These are phyloP conservation scores for Geosmithia putterillii DNA, from an alignment of 2,329 filamentous ascomycete species.

Conservation along the genomic window DNA sequence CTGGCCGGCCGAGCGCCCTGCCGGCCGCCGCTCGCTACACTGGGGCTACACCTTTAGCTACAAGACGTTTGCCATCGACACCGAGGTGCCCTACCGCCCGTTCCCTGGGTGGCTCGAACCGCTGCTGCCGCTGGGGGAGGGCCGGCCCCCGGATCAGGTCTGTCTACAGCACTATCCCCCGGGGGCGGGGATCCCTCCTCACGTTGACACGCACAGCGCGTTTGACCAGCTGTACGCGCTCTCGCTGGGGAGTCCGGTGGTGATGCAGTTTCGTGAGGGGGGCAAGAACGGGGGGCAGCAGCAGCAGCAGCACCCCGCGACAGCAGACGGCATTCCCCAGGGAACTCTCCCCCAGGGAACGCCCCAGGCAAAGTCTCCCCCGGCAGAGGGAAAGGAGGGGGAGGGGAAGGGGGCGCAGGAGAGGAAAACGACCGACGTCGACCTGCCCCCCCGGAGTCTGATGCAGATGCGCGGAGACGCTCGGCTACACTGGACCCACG, in stretches of 20 bases:
- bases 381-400: no score
- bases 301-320: no score
- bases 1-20: conserved; percentile 33
- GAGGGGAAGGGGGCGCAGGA: neutral
- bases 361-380: no score
- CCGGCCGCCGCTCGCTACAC: conserved; percentile 35
- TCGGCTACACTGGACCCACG: conserved; percentile 42
- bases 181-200: conserved; percentile 46
- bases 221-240: conserved; percentile 32
- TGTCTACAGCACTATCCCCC: conserved; percentile 49
- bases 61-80: conserved; percentile 43
- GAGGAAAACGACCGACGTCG: conserved; percentile 24
- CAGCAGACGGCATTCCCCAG: no score
- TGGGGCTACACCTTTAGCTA: conserved; percentile 47
- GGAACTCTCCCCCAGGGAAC: no score
- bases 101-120: conserved; percentile 39
- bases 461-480: conserved; percentile 36
- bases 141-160: conserved; percentile 39
- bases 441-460: conserved; percentile 35
- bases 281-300: no score
- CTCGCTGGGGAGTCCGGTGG: conserved; percentile 25
- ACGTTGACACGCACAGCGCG: conserved; percentile 43
- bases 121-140: conserved; percentile 30
- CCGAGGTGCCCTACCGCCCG: conserved; percentile 31
- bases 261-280: conserved; percentile 29